phyloP scores from a whole-genome alignment of 768 basidiomycete genomes.

The Tylopilus intermedius region DNA sequence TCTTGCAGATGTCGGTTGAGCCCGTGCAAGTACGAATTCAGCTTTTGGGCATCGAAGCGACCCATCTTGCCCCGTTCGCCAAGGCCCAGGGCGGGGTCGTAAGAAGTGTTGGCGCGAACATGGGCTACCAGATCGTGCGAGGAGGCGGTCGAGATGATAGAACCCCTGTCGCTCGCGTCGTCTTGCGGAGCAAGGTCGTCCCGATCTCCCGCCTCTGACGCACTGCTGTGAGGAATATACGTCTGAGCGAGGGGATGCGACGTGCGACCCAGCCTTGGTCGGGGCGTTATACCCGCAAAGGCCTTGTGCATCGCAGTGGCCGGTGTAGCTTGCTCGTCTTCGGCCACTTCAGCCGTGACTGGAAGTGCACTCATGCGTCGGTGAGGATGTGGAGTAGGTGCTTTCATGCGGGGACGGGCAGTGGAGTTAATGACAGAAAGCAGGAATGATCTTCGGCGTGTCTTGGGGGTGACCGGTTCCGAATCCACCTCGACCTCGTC shows the following conservation, averaged over 20 bases:
- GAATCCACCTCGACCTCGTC: slow-evolving; percentile 33
- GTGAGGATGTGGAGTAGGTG: slow-evolving; percentile 43
- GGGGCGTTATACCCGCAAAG: slow-evolving; percentile 63
- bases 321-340: slow-evolving; percentile 28
- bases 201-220: slow-evolving; percentile 28
- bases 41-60: slow-evolving; percentile 77
- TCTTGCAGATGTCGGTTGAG: slow-evolving; percentile 79
- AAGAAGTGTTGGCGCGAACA: slow-evolving; percentile 76
- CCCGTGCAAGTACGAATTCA: slow-evolving; percentile 83
- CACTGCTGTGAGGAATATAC: slow-evolving; percentile 33
- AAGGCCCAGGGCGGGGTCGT: slow-evolving; percentile 78
- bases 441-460: slow-evolving; percentile 75
- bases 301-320: slow-evolving; percentile 41
- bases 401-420: slow-evolving; percentile 57
- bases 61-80: slow-evolving; percentile 65
- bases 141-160: slow-evolving; percentile 77
- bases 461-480: slow-evolving; percentile 61
- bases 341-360: slow-evolving; percentile 41
- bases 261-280: slow-evolving; percentile 45
- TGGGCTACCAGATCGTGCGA: slow-evolving; percentile 86
- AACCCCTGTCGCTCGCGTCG: slow-evolving; percentile 50
- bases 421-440: slow-evolving; percentile 82
- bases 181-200: slow-evolving; percentile 33
- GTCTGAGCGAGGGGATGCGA: slow-evolving; percentile 68
- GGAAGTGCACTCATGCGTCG: slow-evolving; percentile 57